A percentile compares a stretch with the other conserved stretches of the same genome.
phyloP scores from a whole-genome alignment of 495 filamentous ascomycete species.

The Podospora fimiseda region DNA sequence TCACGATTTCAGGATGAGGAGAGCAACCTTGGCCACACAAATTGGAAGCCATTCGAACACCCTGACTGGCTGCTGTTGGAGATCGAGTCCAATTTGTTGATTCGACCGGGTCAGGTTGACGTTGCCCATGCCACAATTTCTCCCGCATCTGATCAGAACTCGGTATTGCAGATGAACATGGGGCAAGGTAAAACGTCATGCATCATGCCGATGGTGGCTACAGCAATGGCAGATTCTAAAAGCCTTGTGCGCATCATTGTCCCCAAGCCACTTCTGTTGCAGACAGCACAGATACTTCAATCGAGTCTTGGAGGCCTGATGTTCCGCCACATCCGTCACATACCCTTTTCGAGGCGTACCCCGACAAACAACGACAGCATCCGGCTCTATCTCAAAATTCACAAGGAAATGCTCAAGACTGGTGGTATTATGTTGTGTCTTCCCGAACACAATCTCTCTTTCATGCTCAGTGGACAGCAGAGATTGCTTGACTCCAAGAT shows the following conservation, averaged over 20 bases:
- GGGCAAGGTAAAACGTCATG: slow-evolving; percentile 48
- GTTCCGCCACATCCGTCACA: slow-evolving; percentile 37
- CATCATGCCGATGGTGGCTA: slow-evolving; percentile 50
- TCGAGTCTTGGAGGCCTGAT: slow-evolving; percentile 43
- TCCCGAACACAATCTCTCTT: slow-evolving; percentile 49
- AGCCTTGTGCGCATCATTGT: slow-evolving; percentile 45
- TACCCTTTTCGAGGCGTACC: slow-evolving; percentile 48
- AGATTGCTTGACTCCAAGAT: slow-evolving; percentile 34
- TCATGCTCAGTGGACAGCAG: slow-evolving; percentile 45
- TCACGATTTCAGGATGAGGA: slow-evolving; percentile 30
- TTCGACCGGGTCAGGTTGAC: slow-evolving; percentile 45
- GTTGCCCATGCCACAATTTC: slow-evolving; percentile 47
- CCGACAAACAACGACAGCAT: slow-evolving; percentile 25
- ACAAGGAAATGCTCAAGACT: slow-evolving; percentile 19
- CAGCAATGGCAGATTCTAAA: slow-evolving; percentile 39
- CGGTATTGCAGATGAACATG: slow-evolving; percentile 52
- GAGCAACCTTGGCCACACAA: slow-evolving; percentile 42
- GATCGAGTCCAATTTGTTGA: slow-evolving; percentile 49
- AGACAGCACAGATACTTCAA: slow-evolving; percentile 45
- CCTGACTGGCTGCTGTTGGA: slow-evolving; percentile 56
- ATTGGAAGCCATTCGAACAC: slow-evolving; percentile 41
- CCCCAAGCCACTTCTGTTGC: slow-evolving; percentile 44
- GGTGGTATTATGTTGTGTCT: slow-evolving; percentile 42
- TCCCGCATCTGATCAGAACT: slow-evolving; percentile 40
- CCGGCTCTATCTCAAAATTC: slow-evolving; percentile 32